Evolutionary conservation across 2,329 filamentous ascomycete species (phyloP).

Genomic region (Calonectria crousiana): DNA sequence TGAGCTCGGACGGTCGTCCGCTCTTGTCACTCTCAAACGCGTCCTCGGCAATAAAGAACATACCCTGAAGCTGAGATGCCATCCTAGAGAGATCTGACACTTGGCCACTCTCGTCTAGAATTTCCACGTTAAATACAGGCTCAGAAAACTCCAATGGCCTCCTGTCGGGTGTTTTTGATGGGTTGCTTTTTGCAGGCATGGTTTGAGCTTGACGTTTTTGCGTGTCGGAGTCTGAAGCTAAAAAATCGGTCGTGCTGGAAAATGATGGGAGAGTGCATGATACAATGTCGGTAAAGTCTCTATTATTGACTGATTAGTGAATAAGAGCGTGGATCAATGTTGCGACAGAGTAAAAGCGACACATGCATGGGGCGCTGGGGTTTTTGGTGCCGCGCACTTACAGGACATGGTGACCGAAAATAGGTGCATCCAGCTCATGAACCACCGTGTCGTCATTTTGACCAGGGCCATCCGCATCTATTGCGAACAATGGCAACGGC

Average conservation of each 20-base stretch:
- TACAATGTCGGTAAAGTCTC: neutral
- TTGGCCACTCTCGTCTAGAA: slow-evolving; percentile 77
- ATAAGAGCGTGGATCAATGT: neutral
- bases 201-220: neutral
- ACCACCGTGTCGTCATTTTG: neutral
- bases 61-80: slow-evolving; percentile 83
- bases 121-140: slow-evolving; percentile 68
- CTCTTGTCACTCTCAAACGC: slow-evolving; percentile 74
- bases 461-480: neutral
- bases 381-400: neutral
- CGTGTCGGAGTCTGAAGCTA: neutral
- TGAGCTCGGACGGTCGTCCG: slow-evolving; percentile 80
- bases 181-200: neutral
- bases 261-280: neutral
- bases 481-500: neutral
- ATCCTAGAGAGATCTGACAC: slow-evolving; percentile 53
- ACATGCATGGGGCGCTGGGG: neutral
- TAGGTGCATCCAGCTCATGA: neutral
- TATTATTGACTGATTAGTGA: neutral
- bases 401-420: neutral
- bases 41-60: slow-evolving; percentile 89
- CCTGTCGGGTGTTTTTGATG: slow-evolving; percentile 43
- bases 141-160: slow-evolving; percentile 82
- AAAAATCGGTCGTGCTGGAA: neutral
- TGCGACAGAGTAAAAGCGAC: neutral